phyloP scores from a whole-genome alignment of 106 monocot species.

The Dactylorhiza incarnata region DNA sequence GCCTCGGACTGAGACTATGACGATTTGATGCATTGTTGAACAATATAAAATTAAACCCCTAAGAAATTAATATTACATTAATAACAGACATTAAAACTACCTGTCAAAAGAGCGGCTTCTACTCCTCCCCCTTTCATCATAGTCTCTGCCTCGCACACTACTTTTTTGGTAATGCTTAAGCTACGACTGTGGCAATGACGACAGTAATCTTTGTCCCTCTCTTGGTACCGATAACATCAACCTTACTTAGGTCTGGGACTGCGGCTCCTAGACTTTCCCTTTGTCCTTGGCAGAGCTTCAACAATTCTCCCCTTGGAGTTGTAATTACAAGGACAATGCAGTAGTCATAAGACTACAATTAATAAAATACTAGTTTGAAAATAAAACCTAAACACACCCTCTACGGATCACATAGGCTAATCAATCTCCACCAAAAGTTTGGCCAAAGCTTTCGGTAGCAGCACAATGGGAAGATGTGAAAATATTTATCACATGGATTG shows the following conservation, averaged over 20 bases:
- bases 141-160: constrained; percentile 26
- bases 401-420: too few relatives aligned
- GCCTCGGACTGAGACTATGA: constrained; percentile 20
- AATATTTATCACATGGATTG: too few relatives aligned
- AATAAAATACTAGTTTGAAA: not conserved
- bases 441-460: too few relatives aligned
- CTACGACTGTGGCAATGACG: constrained; percentile 49
- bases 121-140: constrained; percentile 30
- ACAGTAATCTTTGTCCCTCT: constrained; percentile 42
- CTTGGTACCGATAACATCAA: constrained; percentile 13
- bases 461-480: too few relatives aligned
- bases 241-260: constrained; percentile 58
- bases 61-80: not conserved
- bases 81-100: constrained; percentile 8
- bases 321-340: constrained; percentile 8
- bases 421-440: too few relatives aligned
- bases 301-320: too few relatives aligned
- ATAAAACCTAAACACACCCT: not conserved
- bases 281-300: too few relatives aligned
- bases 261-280: constrained; percentile 59
- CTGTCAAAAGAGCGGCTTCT: constrained; percentile 45
- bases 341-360: not conserved
- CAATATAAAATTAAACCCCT: constrained; percentile 9
- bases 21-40: constrained; percentile 18
- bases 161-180: constrained; percentile 36